phyloP scores from a whole-genome alignment of 2,329 filamentous ascomycete species.

The Exophiala sp. region DNA sequence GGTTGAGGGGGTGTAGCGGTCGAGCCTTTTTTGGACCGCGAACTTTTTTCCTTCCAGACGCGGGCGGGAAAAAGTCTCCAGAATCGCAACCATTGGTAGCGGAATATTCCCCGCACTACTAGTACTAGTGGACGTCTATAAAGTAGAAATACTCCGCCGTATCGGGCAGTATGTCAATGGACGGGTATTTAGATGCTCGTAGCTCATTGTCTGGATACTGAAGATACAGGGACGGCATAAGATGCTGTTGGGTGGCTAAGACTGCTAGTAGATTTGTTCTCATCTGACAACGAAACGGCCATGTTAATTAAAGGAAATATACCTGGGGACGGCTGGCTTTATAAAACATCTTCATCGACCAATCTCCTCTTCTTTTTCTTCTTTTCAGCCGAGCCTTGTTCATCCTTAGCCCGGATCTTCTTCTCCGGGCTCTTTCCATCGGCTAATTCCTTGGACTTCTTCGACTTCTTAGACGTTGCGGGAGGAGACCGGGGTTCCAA shows the following conservation, averaged over 20 bases:
- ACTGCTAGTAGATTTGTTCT: too few relatives aligned
- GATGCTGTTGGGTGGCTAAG: too few relatives aligned
- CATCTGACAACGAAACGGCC: too few relatives aligned
- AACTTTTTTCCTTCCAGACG: background rate
- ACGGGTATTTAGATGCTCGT: too few relatives aligned
- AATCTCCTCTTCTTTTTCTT: slow-evolving; percentile 20
- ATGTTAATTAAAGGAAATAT: too few relatives aligned
- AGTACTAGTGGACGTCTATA: too few relatives aligned
- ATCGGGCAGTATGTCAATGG: too few relatives aligned
- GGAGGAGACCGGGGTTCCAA: background rate
- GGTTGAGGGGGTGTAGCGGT: too few relatives aligned
- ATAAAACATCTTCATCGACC: slow-evolving; percentile 13
- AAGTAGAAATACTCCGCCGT: too few relatives aligned
- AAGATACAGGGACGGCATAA: too few relatives aligned
- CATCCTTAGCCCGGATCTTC: slow-evolving; percentile 1
- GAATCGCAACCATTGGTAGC: background rate
- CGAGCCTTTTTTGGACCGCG: background rate
- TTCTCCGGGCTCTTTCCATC: slow-evolving; percentile 10
- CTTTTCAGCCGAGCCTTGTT: slow-evolving; percentile 10
- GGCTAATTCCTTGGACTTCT: slow-evolving; percentile 1
- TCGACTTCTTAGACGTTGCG: background rate
- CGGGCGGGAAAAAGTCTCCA: background rate
- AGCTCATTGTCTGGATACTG: too few relatives aligned
- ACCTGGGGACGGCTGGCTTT: background rate
- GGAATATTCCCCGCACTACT: background rate